These are phyloP conservation scores for Pseudevernia furfuracea DNA, from an alignment of 495 filamentous ascomycete genomes.

Conservation along the genomic window DNA sequence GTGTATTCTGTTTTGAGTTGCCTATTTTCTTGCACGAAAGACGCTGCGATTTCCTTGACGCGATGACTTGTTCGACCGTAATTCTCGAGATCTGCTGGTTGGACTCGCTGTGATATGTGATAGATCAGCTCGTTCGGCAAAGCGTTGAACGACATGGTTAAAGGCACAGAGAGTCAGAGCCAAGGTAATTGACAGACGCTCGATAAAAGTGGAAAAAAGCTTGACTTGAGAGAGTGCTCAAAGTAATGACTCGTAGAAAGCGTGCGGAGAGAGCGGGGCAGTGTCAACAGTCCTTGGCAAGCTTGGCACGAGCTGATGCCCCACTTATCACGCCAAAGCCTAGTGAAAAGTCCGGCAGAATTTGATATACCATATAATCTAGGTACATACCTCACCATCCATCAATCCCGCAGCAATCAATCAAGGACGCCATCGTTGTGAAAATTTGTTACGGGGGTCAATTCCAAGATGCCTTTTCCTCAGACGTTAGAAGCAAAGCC, in stretches of 20 bases:
- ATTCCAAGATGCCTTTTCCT: conserved; percentile 27
- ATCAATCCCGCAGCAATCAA: background rate
- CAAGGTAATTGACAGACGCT: background rate
- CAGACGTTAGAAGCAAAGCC: conserved; percentile 52
- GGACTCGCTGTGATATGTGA: conserved; percentile 19
- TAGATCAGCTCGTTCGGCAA: conserved; percentile 22
- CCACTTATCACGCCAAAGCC: background rate
- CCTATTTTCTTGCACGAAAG: conserved; percentile 21
- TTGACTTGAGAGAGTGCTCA: too few relatives aligned
- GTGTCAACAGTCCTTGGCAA: background rate
- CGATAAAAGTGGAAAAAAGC: background rate
- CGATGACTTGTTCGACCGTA: conserved; percentile 17
- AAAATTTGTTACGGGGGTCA: background rate
- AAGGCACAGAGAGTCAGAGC: background rate
- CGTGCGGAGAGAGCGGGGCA: conserved; percentile 11
- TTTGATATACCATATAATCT: background rate
- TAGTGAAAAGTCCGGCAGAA: background rate
- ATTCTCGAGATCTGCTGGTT: conserved; percentile 20
- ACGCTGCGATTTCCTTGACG: conserved; percentile 12
- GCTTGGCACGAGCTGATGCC: conserved; percentile 4
- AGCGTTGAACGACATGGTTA: conserved; percentile 17
- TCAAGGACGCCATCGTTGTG: background rate
- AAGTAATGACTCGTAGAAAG: background rate
- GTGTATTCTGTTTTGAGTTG: conserved; percentile 15
- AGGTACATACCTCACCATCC: background rate